These are phyloP conservation scores for Verticillium zaregamsianum DNA, from an alignment of 2,329 filamentous ascomycete species.

Conservation along the genomic window DNA sequence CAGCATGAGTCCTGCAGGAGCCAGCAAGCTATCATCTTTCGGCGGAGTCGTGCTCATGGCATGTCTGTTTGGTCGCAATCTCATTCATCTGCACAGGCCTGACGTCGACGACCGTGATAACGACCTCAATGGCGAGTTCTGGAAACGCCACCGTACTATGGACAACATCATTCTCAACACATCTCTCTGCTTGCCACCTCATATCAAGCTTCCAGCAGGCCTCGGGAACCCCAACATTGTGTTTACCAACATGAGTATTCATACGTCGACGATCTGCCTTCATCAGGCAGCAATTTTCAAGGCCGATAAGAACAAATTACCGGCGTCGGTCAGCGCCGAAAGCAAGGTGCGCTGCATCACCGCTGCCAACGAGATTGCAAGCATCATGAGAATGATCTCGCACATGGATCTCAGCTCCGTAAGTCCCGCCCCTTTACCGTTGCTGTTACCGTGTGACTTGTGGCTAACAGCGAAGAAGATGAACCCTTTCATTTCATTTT, in stretches of 20 bases:
- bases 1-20: slow-evolving; percentile 66
- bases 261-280: slow-evolving; percentile 94
- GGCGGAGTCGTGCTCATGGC: slow-evolving; percentile 80
- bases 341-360: slow-evolving; percentile 92
- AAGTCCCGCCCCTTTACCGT: slow-evolving; percentile 32
- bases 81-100: slow-evolving; percentile 86
- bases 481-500: slow-evolving; percentile 94
- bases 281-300: slow-evolving; percentile 98
- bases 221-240: slow-evolving; percentile 78
- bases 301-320: slow-evolving; percentile 81
- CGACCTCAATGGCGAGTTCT: slow-evolving; percentile 90
- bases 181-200: slow-evolving; percentile 73
- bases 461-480: slow-evolving; percentile 52
- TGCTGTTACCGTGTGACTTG: background rate
- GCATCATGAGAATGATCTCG: slow-evolving; percentile 91
- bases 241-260: slow-evolving; percentile 95
- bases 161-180: slow-evolving; percentile 90
- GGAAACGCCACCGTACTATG: slow-evolving; percentile 85
- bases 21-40: slow-evolving; percentile 70
- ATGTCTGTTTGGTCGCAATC: slow-evolving; percentile 85
- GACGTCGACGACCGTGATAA: slow-evolving; percentile 76
- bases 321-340: slow-evolving; percentile 73
- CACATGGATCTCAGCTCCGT: slow-evolving; percentile 82
- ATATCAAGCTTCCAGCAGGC: slow-evolving; percentile 74
- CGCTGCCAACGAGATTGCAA: slow-evolving; percentile 88